Conservation (phyloP, 768 basidiomycete genomes). For the Pleurotus sapidus region DNA sequence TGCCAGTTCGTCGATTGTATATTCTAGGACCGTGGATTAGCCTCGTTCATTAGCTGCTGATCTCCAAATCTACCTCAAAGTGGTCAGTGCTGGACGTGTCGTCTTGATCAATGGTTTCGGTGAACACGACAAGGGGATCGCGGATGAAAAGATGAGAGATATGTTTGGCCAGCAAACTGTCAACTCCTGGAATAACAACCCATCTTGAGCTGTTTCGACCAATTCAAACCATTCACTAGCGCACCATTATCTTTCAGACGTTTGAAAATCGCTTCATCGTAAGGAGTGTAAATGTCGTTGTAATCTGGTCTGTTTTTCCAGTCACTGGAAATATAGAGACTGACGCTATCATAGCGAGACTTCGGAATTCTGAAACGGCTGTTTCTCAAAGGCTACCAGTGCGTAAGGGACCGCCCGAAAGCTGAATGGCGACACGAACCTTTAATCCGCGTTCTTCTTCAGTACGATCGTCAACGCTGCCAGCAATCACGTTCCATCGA, state of each 20-base stretch:
- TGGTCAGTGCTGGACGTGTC: slow-evolving; percentile 87
- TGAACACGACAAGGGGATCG: slow-evolving; percentile 93
- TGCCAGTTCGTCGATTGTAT: slow-evolving; percentile 99
- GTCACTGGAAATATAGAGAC: slow-evolving; percentile 86
- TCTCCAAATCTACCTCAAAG: slow-evolving; percentile 69
- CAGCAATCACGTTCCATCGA: slow-evolving; percentile 98
- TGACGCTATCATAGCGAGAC: slow-evolving; percentile 96
- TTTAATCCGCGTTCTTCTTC: slow-evolving; percentile 90
- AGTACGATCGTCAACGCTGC: slow-evolving; percentile 97
- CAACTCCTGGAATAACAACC: slow-evolving; percentile 57
- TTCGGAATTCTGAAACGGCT: slow-evolving; percentile 85
- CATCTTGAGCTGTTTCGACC: too few species aligned
- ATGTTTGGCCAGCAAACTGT: slow-evolving; percentile 85
- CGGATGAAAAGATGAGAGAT: slow-evolving; percentile 96
- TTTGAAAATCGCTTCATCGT: slow-evolving; percentile 70
- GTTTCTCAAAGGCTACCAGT: slow-evolving; percentile 67
- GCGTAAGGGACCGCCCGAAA: slow-evolving; percentile 8
- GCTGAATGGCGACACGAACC: slow-evolving; percentile 33
- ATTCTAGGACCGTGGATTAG: slow-evolving; percentile 50
- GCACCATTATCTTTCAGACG: slow-evolving; percentile 76
- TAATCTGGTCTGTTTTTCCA: slow-evolving; percentile 91
- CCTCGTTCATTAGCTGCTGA: not conserved
- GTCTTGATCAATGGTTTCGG: slow-evolving; percentile 91
- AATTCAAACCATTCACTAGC: slow-evolving; percentile 13
- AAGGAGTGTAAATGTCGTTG: slow-evolving; percentile 83